Evolutionary conservation across 129 eudicot species (phyloP).

Genomic region (Lactuca sativa): DNA sequence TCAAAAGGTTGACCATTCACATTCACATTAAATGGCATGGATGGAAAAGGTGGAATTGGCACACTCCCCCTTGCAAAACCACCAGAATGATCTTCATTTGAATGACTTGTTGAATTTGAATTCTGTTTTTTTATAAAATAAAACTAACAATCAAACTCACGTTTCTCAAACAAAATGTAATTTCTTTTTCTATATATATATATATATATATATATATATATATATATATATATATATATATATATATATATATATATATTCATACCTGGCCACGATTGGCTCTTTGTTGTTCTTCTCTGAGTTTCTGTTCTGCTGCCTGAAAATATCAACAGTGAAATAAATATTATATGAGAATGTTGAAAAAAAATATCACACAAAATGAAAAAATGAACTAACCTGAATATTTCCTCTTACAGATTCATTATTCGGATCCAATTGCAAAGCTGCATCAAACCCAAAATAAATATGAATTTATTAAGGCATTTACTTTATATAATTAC

Average conservation of each 20-base stretch:
- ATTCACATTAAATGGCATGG: slow-evolving; percentile 40
- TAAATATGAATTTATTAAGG: neutral
- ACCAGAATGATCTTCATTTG: slow-evolving; percentile 31
- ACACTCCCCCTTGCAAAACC: slow-evolving; percentile 39
- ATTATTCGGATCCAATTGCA: slow-evolving; percentile 86
- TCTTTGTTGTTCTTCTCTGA: slow-evolving; percentile 54
- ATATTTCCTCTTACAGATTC: slow-evolving; percentile 73
- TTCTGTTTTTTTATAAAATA: slow-evolving; percentile 32
- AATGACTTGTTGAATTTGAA: slow-evolving; percentile 42
- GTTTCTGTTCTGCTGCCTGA: slow-evolving; percentile 85
- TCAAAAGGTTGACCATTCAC: slow-evolving; percentile 42
- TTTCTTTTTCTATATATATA: neutral
- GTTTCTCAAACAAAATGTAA: slow-evolving; percentile 1
- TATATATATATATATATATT: too few relatives aligned
- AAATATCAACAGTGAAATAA: slow-evolving; percentile 10
- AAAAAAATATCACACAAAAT: slow-evolving; percentile 5
- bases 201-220: too few relatives aligned
- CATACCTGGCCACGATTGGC: slow-evolving; percentile 51
- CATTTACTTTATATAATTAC: slow-evolving; percentile 14
- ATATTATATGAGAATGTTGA: slow-evolving; percentile 2
- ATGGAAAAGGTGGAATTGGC: slow-evolving; percentile 35
- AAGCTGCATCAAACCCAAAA: slow-evolving; percentile 51
- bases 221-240: too few relatives aligned
- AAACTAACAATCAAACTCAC: neutral
- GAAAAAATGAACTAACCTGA: slow-evolving; percentile 50